Percentiles rank a stretch among this genome's conserved stretches.
Evolutionary conservation across 2,329 filamentous ascomycete species (phyloP).

Genomic region (Huntiella bhutanensis): DNA sequence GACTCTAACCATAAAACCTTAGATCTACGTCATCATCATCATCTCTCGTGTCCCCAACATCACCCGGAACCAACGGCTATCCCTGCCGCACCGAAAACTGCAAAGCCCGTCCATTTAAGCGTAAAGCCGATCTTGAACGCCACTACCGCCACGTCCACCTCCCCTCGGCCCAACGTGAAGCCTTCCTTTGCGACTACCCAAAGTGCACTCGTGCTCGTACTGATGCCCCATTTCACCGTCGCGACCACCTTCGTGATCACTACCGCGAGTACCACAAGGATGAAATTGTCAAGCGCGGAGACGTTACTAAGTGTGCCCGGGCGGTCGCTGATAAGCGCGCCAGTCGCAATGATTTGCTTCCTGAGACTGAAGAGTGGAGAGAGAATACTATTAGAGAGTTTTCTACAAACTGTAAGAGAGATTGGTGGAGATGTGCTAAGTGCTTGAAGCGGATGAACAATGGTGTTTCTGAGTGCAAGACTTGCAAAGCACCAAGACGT

Average conservation of each 20-base stretch:
- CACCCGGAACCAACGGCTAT: slow-evolving; percentile 7
- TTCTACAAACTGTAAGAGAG: slow-evolving; percentile 20
- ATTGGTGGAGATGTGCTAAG: slow-evolving; percentile 36
- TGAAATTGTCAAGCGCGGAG: slow-evolving; percentile 30
- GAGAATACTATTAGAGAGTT: slow-evolving; percentile 17
- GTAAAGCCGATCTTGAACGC: slow-evolving; percentile 34
- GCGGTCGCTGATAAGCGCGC: background rate
- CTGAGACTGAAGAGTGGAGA: slow-evolving; percentile 12
- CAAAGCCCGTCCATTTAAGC: slow-evolving; percentile 27
- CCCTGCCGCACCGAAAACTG: slow-evolving; percentile 25
- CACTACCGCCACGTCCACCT: slow-evolving; percentile 32
- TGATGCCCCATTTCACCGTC: slow-evolving; percentile 28
- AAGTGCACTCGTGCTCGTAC: slow-evolving; percentile 25
- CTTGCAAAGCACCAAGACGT: slow-evolving; percentile 38
- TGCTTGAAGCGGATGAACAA: slow-evolving; percentile 29
- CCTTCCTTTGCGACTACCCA: slow-evolving; percentile 32
- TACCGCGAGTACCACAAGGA: slow-evolving; percentile 36
- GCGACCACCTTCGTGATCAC: slow-evolving; percentile 39
- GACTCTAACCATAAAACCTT: background rate
- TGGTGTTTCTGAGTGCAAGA: slow-evolving; percentile 26
- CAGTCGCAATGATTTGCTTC: slow-evolving; percentile 8
- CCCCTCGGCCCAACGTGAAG: slow-evolving; percentile 22
- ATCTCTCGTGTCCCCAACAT: background rate
- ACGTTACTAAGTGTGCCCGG: slow-evolving; percentile 3
- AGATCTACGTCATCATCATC: background rate